Evolutionary conservation across 768 basidiomycete genomes (phyloP).

Genomic region (Psilocybe cubensis): DNA sequence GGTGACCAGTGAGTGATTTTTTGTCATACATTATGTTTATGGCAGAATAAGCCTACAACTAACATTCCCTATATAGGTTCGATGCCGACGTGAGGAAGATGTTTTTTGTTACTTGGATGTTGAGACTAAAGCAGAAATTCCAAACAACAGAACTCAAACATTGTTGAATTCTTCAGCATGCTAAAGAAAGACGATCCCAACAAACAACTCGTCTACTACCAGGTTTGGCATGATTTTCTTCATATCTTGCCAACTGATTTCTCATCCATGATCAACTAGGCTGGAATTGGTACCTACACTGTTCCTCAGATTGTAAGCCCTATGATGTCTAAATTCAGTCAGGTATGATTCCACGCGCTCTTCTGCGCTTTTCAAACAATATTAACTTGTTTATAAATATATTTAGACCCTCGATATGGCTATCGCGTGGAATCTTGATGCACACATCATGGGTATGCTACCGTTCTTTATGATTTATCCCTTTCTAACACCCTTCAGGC

Average conservation of each 20-base stretch:
- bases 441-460: slow-evolving; percentile 52
- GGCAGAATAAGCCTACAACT: too few relatives aligned
- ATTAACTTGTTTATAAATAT: too few relatives aligned
- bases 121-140: background rate
- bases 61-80: slow-evolving; percentile 20
- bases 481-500: slow-evolving; percentile 26
- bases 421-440: slow-evolving; percentile 50
- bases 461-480: background rate
- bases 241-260: too few relatives aligned
- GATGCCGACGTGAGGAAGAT: slow-evolving; percentile 20
- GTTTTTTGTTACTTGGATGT: slow-evolving; percentile 1
- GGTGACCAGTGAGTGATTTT: slow-evolving; percentile 41
- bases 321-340: slow-evolving; percentile 41
- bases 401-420: slow-evolving; percentile 45
- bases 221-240: slow-evolving; percentile 19
- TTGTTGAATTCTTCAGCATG: slow-evolving; percentile 39
- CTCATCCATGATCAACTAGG: slow-evolving; percentile 27
- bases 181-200: slow-evolving; percentile 38
- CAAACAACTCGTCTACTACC: slow-evolving; percentile 41
- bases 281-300: slow-evolving; percentile 58
- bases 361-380: too few relatives aligned
- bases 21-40: too few relatives aligned
- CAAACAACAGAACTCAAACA: slow-evolving; percentile 39
- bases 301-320: slow-evolving; percentile 45
- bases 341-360: slow-evolving; percentile 31